phyloP scores from a whole-genome alignment of 2,329 filamentous ascomycete species.

The Neofusicoccum cordaticola region DNA sequence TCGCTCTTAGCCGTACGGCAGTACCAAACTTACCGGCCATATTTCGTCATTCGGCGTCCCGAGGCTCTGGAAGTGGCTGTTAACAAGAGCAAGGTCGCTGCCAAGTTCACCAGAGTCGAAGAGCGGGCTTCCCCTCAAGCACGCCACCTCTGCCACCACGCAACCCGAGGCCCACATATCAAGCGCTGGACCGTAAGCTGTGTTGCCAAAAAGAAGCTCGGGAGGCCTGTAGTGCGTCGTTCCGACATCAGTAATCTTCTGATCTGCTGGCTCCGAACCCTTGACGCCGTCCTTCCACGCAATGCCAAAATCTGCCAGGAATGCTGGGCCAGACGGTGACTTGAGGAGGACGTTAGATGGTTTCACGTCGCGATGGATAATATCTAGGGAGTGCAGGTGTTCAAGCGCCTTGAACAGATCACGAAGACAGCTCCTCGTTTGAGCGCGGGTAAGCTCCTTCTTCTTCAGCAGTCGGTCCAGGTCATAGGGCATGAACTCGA shows the following conservation, averaged over 20 bases:
- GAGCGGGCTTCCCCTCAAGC: conserved; percentile 57
- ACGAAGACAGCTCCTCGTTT: conserved; percentile 53
- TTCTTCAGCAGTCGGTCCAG: conserved; percentile 65
- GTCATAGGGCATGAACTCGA: conserved; percentile 77
- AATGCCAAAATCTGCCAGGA: conserved; percentile 88
- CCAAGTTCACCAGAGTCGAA: conserved; percentile 90
- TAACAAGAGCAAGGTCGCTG: conserved; percentile 84
- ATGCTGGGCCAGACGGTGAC: conserved; percentile 66
- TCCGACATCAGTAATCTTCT: conserved; percentile 89
- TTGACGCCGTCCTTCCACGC: conserved; percentile 67
- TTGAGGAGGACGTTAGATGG: conserved; percentile 81
- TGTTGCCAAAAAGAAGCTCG: conserved; percentile 83
- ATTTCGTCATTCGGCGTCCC: conserved; percentile 77
- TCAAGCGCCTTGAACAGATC: conserved; percentile 70
- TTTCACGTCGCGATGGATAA: conserved; percentile 93
- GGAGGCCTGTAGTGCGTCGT: conserved; percentile 89
- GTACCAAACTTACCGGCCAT: conserved; percentile 69
- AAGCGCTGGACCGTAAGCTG: conserved; percentile 65
- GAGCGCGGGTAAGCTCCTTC: conserved; percentile 37
- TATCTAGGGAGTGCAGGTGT: conserved; percentile 68
- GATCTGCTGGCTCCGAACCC: conserved; percentile 59
- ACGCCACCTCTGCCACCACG: conserved; percentile 73
- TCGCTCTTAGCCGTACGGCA: background rate
- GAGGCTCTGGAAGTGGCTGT: conserved; percentile 87
- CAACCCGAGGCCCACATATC: conserved; percentile 90